Percentiles rank a stretch among this genome's conserved stretches.
Evolutionary conservation across 2,329 filamentous ascomycete genomes (phyloP).

Genomic region (Talaromyces sp.): DNA sequence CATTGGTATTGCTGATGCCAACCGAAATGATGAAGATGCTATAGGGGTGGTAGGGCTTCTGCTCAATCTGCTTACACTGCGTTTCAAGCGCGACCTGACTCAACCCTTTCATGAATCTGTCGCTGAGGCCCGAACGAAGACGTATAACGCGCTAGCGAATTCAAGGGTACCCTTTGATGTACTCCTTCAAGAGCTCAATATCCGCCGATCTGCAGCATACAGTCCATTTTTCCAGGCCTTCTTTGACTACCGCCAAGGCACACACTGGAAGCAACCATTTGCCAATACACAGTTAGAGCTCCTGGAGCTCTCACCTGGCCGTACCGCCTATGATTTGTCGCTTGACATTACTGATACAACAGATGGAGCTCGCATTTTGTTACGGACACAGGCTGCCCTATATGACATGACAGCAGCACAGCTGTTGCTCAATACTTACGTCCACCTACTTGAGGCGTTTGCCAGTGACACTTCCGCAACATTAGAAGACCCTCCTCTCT

Average conservation of each 20-base stretch:
- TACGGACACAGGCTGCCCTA: not conserved
- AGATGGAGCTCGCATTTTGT: not conserved
- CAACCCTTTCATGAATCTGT: not conserved
- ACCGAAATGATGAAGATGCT: not conserved
- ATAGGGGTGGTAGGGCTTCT: not conserved
- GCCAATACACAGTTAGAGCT: not conserved
- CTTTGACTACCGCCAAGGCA: conserved; percentile 2
- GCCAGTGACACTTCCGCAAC: not conserved
- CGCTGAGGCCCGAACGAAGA: not conserved
- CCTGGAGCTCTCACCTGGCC: not conserved
- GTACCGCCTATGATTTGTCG: not conserved
- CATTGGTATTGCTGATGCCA: not conserved
- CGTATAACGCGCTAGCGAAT: not conserved
- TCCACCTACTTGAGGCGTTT: not conserved
- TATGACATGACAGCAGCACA: not conserved
- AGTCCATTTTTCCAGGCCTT: conserved; percentile 1
- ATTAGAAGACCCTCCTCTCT: not conserved
- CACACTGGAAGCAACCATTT: not conserved
- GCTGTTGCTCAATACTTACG: not conserved
- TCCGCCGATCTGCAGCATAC: not conserved
- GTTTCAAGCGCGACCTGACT: not conserved
- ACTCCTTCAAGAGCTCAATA: not conserved
- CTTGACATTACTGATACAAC: not conserved
- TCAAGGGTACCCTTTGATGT: conserved; percentile 18
- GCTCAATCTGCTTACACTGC: not conserved